Evolutionary conservation across 1,139 yeast genomes (phyloP), one percentile per base, ranked within the genome.

Genomic region (Saccharomycopsis phalli): DNA sequence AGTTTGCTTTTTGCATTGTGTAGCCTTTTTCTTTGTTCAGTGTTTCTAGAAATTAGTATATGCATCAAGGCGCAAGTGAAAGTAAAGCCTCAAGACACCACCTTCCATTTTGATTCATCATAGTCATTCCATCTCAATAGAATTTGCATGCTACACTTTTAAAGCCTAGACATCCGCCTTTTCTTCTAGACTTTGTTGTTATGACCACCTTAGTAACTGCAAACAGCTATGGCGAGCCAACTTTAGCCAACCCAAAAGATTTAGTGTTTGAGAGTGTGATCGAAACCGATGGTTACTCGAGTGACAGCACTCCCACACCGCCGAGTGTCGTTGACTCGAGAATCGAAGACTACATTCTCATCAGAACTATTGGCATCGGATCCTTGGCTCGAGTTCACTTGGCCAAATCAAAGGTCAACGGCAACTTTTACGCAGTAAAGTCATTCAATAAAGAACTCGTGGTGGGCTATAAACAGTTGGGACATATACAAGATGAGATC

Each of bases 301-400:
- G 33, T n/a, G 22, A 20, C 21, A 28, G 31, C 31, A 14, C 31
- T 14, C 16, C 25, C 6, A 13, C 6, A 11, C 17, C 22, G 21
- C 5, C 22, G 33, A 30, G 22, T 13, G 20, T 8, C 21, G 4
- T 16, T n/a, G 5, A 4, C 11, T 11, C 22, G 7, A 7, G 21
- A 6, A 30, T 30, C 22, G 21, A 31, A 4, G 37, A 39, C 29
- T 39, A 26, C 17, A 7, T 27, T 5, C 19, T 36, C 16, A 31
- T 40, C 25, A 25, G 43, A 14, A 40, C 43, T 2, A 40, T 40
- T 19, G 43, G 43, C 10, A 18, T 40, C 22, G 43, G 43, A 5
- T 40, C 43, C 4, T 20, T 40, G 7, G 43, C 43, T 16, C 13
- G 43, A 18, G 43, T 40, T 14, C 43, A 40, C 19, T 29, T 40